Evolutionary conservation across 306 rosid genomes (phyloP).

Genomic region (Vigna radiata): DNA sequence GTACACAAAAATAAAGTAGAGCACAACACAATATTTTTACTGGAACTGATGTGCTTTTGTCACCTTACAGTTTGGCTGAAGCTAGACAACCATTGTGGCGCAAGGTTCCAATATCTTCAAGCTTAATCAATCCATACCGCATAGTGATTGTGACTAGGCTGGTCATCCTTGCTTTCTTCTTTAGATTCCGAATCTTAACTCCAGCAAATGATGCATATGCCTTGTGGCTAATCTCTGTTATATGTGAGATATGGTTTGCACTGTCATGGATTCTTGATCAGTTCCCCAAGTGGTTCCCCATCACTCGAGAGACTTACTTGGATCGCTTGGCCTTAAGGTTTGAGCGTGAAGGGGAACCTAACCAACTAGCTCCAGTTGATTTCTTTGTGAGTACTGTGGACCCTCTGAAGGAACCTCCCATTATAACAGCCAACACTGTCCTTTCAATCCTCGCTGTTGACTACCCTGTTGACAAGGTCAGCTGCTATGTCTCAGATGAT

Average conservation of each 20-base stretch:
- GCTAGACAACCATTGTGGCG: conserved; percentile 88
- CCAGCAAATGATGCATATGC: conserved; percentile 74
- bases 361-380: conserved; percentile 56
- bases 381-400: conserved; percentile 89
- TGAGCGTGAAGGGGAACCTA: conserved; percentile 66
- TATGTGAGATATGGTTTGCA: conserved; percentile 95
- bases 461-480: conserved; percentile 86
- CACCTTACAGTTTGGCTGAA: conserved; percentile 74
- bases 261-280: conserved; percentile 95
- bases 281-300: conserved; percentile 82
- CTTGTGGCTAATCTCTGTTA: conserved; percentile 85
- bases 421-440: conserved; percentile 89
- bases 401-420: conserved; percentile 94
- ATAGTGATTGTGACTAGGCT: conserved; percentile 58
- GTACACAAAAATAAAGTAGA: neutral
- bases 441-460: conserved; percentile 86
- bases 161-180: conserved; percentile 52
- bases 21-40: neutral
- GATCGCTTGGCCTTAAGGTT: conserved; percentile 75
- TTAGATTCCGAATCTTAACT: conserved; percentile 58
- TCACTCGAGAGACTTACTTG: conserved; percentile 79
- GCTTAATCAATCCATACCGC: conserved; percentile 60
- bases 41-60: neutral
- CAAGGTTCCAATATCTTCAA: conserved; percentile 59
- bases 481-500: conserved; percentile 90